Base-by-base conservation (phyloP, 2,329 filamentous ascomycete genomes). In the Parastagonospora avenae region DNA sequence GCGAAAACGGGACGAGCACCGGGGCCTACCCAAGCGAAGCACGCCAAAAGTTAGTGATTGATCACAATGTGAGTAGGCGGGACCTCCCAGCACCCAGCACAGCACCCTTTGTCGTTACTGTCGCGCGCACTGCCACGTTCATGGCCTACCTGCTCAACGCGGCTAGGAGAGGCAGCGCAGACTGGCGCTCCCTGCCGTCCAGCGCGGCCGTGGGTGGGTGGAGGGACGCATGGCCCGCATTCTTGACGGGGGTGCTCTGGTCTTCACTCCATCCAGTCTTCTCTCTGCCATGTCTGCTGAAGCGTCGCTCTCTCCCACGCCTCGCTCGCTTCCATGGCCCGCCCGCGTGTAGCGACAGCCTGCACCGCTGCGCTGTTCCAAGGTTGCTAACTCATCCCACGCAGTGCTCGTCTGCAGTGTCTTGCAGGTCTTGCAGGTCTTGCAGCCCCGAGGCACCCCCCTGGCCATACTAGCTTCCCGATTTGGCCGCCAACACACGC, bases 111-210 rank as follows among this genome's bases (percentile, higher is more conserved):
- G 32, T 36, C 36, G n/a, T 47, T 42, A 36, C 11, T 15, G n/a
- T 36, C 33, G 33, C 31, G 36, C 48, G 54, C 59, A 48, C 60
- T 64, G 62, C 55, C 59, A 62, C 54, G 51, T 52, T 46, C 45
- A 46, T 38, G 46, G 60, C 60, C 57, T 62, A 62, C 60, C 57
- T 62, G 55, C 62, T 59, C 54, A 55, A 61, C 41, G 42, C 47
- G 59, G 61, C 60, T 61, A 65, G 62, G 49, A 44, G 42, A 35
- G 15, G 43, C 31, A 15, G 11, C 28, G 15, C 33, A 37, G 30
- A 24, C n/a, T 12, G 37, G 15, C 10, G 8, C 40, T 42, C 36
- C 39, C 46, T 42, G 46, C 31, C 27, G 24, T n/a, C 16, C 11
- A 15, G 19, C 8, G 10, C 10, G 7, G 40, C 14, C 27, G 19